Percentiles rank a stretch among this genome's conserved stretches.
These are phyloP conservation scores for Penicillium roqueforti DNA, from an alignment of 495 filamentous ascomycete species.

Conservation along the genomic window DNA sequence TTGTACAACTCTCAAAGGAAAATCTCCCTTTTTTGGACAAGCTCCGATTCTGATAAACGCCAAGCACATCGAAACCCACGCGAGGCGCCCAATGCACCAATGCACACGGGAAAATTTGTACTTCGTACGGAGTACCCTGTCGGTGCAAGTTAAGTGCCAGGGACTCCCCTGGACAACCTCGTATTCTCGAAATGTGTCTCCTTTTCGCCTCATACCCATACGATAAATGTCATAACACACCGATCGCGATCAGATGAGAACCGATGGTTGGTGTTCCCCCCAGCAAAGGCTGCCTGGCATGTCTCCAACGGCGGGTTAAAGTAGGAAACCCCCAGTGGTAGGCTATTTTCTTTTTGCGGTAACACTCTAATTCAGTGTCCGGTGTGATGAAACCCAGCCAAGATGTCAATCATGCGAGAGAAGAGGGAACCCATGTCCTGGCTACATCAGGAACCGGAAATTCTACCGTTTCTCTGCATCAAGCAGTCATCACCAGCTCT, in stretches of 20 bases:
- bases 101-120: no score
- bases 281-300: conserved; percentile 34
- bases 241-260: background rate
- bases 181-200: conserved; percentile 4
- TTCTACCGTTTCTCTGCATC: conserved; percentile 15
- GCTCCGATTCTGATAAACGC: background rate
- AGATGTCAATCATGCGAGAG: conserved; percentile 30
- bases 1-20: no score
- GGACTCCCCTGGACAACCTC: background rate
- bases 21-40: background rate
- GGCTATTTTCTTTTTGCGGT: no score
- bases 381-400: conserved; percentile 32
- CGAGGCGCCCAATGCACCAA: background rate
- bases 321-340: conserved; percentile 6
- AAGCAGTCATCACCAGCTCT: background rate
- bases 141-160: no score
- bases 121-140: no score
- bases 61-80: background rate
- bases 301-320: conserved; percentile 34
- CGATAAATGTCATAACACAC: background rate
- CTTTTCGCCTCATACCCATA: background rate
- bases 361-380: background rate
- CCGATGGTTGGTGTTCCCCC: conserved; percentile 43
- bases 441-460: conserved; percentile 24
- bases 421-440: conserved; percentile 27